These are phyloP conservation scores for Pulchroboletus neoregius DNA, from an alignment of 1,284 basidiomycete species.

Conservation along the genomic window DNA sequence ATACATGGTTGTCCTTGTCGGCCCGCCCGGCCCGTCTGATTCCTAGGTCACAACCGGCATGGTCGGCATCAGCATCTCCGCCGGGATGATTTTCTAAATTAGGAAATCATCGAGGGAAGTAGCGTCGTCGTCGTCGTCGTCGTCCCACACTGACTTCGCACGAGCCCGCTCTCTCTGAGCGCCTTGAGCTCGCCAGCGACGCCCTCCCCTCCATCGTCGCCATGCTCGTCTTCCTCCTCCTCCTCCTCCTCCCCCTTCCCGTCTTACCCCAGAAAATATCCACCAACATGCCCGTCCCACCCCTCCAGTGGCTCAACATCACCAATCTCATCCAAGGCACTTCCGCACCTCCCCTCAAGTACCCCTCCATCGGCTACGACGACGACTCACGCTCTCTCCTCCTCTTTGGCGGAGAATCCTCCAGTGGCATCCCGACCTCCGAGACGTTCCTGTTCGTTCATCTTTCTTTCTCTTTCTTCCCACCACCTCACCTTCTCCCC, in stretches of 20 bases:
- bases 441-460: conserved; percentile 60
- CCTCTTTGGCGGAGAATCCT: conserved; percentile 72
- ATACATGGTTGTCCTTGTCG: not conserved
- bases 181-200: conserved; percentile 8
- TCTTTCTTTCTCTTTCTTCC: not conserved
- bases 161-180: conserved; percentile 22
- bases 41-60: no score
- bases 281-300: conserved; percentile 42
- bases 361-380: conserved; percentile 67
- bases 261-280: conserved; percentile 26
- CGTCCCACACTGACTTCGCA: conserved; percentile 16
- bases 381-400: conserved; percentile 53
- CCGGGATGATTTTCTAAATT: conserved; percentile 7
- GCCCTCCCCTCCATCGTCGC: not conserved
- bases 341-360: conserved; percentile 59
- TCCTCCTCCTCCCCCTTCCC: conserved; percentile 5
- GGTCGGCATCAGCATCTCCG: conserved; percentile 16
- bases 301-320: conserved; percentile 74
- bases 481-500: conserved; percentile 5
- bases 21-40: not conserved
- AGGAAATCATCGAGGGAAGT: conserved; percentile 15
- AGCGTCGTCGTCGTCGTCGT: conserved; percentile 18
- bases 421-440: conserved; percentile 56
- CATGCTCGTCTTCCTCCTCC: not conserved
- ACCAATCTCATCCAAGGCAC: conserved; percentile 51